Conservation (phyloP, 2,329 filamentous ascomycete species). For the Nemania sp. region DNA sequence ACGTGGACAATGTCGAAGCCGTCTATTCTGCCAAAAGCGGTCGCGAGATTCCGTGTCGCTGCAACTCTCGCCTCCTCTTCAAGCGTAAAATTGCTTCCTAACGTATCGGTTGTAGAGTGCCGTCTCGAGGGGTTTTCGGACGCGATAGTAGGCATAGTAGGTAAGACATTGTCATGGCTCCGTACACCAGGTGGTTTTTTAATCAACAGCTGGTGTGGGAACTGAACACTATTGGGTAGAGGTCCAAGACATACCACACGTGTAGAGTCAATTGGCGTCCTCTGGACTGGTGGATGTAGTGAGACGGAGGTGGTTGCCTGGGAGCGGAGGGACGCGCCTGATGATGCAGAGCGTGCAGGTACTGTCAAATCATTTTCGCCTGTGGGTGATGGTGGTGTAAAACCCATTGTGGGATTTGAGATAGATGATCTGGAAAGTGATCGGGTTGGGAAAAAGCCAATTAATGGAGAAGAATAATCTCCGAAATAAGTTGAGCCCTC, state of each 20-base stretch:
- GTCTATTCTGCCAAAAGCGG: slow-evolving; percentile 36
- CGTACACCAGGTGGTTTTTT: slow-evolving; percentile 36
- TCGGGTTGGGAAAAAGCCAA: slow-evolving; percentile 41
- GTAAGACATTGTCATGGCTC: slow-evolving; percentile 35
- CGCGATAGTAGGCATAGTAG: slow-evolving; percentile 36
- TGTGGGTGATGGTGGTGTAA: slow-evolving; percentile 32
- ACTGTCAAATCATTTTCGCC: slow-evolving; percentile 35
- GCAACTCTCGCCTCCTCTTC: slow-evolving; percentile 51
- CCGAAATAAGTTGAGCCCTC: slow-evolving; percentile 48
- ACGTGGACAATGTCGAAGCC: slow-evolving; percentile 41
- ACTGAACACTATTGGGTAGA: slow-evolving; percentile 53
- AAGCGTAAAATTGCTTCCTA: slow-evolving; percentile 62
- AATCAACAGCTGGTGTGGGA: slow-evolving; percentile 41
- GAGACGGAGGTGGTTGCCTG: slow-evolving; percentile 26
- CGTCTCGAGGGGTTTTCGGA: slow-evolving; percentile 34
- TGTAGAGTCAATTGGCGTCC: slow-evolving; percentile 56
- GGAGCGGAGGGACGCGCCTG: slow-evolving; percentile 31
- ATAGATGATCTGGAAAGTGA: slow-evolving; percentile 35
- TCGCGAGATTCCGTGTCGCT: slow-evolving; percentile 10
- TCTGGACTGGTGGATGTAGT: slow-evolving; percentile 47
- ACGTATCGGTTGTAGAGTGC: slow-evolving; percentile 47
- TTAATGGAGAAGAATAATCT: slow-evolving; percentile 51
- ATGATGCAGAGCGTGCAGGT: slow-evolving; percentile 38
- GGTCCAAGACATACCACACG: slow-evolving; percentile 60
- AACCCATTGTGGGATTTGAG: slow-evolving; percentile 35